These are phyloP conservation scores for Vitis riparia DNA, from an alignment of 164 flowering plant species.

Conservation along the genomic window DNA sequence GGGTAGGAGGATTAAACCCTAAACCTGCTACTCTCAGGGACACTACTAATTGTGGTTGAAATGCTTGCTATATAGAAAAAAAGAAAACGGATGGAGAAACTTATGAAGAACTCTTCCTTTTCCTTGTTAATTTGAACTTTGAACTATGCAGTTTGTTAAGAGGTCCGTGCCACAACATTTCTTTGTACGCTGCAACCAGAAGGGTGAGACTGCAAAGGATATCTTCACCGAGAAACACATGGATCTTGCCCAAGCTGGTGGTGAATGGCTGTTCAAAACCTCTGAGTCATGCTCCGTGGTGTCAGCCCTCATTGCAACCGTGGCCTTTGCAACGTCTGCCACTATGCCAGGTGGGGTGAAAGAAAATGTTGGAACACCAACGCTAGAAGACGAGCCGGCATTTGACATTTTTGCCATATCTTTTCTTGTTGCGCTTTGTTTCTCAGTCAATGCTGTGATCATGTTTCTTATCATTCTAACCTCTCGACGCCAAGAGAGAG, in stretches of 20 bases:
- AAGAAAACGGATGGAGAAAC: too few relatives aligned
- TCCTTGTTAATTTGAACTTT: too few relatives aligned
- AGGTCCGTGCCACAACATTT: neutral
- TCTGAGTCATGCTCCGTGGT: neutral
- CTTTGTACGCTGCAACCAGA: neutral
- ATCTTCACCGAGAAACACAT: constrained; percentile 3
- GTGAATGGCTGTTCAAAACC: neutral
- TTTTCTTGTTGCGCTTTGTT: neutral
- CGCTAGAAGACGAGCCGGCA: neutral
- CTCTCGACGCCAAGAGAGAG: neutral
- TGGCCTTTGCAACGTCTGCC: constrained; percentile 3
- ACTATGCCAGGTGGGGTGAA: neutral
- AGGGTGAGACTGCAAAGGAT: neutral
- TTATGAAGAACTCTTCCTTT: too few relatives aligned
- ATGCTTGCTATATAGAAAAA: too few relatives aligned
- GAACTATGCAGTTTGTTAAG: neutral
- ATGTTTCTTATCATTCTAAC: neutral
- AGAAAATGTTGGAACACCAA: neutral
- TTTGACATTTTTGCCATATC: too few relatives aligned
- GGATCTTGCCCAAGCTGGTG: neutral
- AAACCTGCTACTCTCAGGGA: too few relatives aligned
- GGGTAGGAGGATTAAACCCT: too few relatives aligned
- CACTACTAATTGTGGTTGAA: too few relatives aligned
- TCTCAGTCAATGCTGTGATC: neutral
- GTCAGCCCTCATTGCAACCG: neutral